These are phyloP conservation scores for Dendrothele bispora DNA, from an alignment of 768 basidiomycete species.

Conservation along the genomic window DNA sequence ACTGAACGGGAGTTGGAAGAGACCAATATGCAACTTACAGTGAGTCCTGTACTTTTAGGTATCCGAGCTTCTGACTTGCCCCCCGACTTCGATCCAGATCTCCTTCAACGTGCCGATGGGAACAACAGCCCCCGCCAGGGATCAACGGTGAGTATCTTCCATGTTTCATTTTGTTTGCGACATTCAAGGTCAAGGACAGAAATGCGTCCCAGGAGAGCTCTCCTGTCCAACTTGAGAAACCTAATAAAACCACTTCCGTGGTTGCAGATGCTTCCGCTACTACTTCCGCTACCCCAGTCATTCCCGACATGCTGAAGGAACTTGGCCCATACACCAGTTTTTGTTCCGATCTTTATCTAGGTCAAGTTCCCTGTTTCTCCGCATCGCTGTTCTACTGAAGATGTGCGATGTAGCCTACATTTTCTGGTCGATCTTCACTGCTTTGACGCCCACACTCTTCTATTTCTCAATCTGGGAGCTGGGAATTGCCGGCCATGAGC, in stretches of 20 bases:
- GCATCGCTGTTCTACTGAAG: slow-evolving; percentile 4
- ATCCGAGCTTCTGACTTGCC: neutral
- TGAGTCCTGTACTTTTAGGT: slow-evolving; percentile 3
- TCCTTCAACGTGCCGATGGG: too few species aligned
- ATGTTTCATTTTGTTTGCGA: too few species aligned
- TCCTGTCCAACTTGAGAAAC: too few species aligned
- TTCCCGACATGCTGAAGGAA: too few species aligned
- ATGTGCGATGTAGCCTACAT: slow-evolving; percentile 57
- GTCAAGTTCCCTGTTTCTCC: slow-evolving; percentile 37
- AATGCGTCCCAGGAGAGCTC: too few species aligned
- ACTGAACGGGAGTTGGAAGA: slow-evolving; percentile 57
- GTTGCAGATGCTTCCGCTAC: too few species aligned
- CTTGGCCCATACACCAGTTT: slow-evolving; percentile 32
- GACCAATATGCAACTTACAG: slow-evolving; percentile 51
- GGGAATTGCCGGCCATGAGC: slow-evolving; percentile 79
- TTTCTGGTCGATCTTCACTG: slow-evolving; percentile 83
- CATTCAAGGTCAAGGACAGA: too few species aligned
- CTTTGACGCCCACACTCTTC: slow-evolving; percentile 77
- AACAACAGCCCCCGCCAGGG: neutral
- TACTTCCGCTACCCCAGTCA: too few species aligned
- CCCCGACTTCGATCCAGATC: slow-evolving; percentile 19
- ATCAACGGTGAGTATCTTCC: neutral
- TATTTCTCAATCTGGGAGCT: slow-evolving; percentile 94
- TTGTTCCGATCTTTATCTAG: slow-evolving; percentile 51
- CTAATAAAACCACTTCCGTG: too few species aligned